These are phyloP conservation scores for Entrophospora sp. DNA, from an alignment of 192 early-diverging fungal species.

Conservation along the genomic window DNA sequence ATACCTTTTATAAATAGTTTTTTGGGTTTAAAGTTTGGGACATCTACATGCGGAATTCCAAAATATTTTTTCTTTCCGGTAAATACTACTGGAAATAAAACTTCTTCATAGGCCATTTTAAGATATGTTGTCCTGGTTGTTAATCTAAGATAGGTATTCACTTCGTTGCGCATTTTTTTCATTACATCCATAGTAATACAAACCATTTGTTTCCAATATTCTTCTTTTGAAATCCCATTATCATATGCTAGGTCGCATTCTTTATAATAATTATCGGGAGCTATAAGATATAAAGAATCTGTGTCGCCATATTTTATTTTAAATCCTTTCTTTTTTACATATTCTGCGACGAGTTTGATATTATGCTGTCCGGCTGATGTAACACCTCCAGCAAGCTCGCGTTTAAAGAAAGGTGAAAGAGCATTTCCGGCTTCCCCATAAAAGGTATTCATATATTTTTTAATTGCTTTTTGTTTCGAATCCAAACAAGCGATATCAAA, in stretches of 20 bases:
- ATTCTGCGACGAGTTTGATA: background rate
- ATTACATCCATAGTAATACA: conserved; percentile 11
- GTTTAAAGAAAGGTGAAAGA: background rate
- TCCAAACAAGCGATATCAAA: background rate
- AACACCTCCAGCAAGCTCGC: background rate
- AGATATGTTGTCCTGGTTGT: background rate
- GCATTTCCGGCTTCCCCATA: background rate
- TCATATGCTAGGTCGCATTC: background rate
- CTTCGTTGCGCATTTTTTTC: background rate
- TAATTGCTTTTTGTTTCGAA: background rate
- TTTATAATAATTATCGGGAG: background rate
- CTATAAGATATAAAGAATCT: conserved; percentile 9
- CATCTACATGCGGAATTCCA: background rate
- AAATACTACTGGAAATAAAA: conserved; percentile 11
- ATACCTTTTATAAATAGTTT: conserved; percentile 2
- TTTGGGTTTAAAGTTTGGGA: background rate
- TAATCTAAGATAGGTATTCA: background rate
- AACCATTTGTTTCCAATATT: background rate
- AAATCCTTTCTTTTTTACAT: background rate
- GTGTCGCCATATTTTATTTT: background rate
- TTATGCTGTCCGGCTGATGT: background rate
- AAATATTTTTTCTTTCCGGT: conserved; percentile 11
- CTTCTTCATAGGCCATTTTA: conserved; percentile 2
- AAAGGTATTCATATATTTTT: conserved; percentile 10
- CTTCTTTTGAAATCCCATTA: background rate